These are phyloP conservation scores for Chamaenerion angustifolium DNA, from an alignment of 345 rosid genomes.

Conservation along the genomic window DNA sequence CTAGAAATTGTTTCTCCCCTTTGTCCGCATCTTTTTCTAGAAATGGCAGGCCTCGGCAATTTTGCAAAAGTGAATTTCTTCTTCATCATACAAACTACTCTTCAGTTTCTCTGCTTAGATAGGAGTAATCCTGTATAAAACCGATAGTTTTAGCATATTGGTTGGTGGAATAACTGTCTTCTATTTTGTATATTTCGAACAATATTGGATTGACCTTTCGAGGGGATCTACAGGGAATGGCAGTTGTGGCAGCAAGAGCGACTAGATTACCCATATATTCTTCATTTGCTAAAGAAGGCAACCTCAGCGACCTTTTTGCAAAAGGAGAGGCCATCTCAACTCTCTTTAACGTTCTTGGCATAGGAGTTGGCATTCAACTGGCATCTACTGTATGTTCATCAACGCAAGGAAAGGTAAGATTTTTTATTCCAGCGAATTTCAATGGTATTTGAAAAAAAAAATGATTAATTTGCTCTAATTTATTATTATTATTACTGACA, in stretches of 20 bases:
- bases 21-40: constrained; percentile 82
- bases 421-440: not conserved
- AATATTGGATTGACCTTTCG: constrained; percentile 1
- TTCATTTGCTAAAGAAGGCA: constrained; percentile 95
- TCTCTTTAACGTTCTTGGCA: constrained; percentile 70
- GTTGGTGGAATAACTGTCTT: not conserved
- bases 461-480: too few species aligned
- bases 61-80: constrained; percentile 55
- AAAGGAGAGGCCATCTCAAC: constrained; percentile 99
- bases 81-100: not conserved
- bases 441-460: not conserved
- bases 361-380: constrained; percentile 74
- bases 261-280: constrained; percentile 90
- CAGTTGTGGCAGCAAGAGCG: constrained; percentile 93
- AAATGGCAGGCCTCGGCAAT: constrained; percentile 94
- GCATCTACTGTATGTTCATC: constrained; percentile 87
- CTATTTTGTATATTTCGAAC: not conserved
- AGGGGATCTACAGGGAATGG: constrained; percentile 65
- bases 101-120: not conserved
- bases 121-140: not conserved
- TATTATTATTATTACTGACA: not conserved
- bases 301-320: constrained; percentile 90
- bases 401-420: constrained; percentile 68
- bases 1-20: constrained; percentile 84
- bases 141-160: too few species aligned